Base-by-base conservation (phyloP, 2,329 filamentous ascomycete species). In the Chaetothyriales sp. region DNA sequence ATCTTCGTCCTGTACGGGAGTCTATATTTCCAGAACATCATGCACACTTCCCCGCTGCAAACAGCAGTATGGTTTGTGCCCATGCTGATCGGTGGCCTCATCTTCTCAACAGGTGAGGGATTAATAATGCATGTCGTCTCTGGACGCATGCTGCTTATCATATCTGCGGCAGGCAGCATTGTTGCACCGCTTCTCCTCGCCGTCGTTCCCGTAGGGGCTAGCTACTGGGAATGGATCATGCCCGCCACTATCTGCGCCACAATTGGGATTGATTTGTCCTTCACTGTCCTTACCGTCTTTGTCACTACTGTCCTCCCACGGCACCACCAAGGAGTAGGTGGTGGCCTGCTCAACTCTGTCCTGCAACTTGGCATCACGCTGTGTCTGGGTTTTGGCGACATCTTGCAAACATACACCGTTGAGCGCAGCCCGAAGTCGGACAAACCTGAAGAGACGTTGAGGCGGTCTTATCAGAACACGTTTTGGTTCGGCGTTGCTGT, bases 221-320 rank as follows among this genome's bases (percentile, higher is more conserved):
- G 70, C 45, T 84, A 85, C 71, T 90, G 85, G 86, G 77, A 81
- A 0, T 89, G 77, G 61, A 73, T 86, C 19, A 87, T 89, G 61
- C 82, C 85, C 43, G 54, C 67, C 1, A 75, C 73, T 70, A 67
- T 77, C 2, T 78, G 80, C 56, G 76, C 75, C 10, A 89, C 85
- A 0, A 71, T 89, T 33, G 84, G 82, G 18, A 80, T 89, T 54
- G 86, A 90, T 61, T 80, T 89, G 51, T 80, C 80, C 5, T 89
- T 83, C 68, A 87, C 83, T 62, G 77, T 89, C 1, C 78, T 81
- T 18, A 89, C 85, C 61, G 77, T 89, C 54, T 89, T 86, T 66
- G 84, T 88, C 64, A 88, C 84, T 0, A 88, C 84, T 0, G 78
- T 77, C 13, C 71, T 89, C 56, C 83, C 85, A 0, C 72, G 73